Percentiles rank a stretch among this genome's conserved stretches.
Conservation (phyloP, 306 rosid species). For the Oxytropis ochrocephala region DNA sequence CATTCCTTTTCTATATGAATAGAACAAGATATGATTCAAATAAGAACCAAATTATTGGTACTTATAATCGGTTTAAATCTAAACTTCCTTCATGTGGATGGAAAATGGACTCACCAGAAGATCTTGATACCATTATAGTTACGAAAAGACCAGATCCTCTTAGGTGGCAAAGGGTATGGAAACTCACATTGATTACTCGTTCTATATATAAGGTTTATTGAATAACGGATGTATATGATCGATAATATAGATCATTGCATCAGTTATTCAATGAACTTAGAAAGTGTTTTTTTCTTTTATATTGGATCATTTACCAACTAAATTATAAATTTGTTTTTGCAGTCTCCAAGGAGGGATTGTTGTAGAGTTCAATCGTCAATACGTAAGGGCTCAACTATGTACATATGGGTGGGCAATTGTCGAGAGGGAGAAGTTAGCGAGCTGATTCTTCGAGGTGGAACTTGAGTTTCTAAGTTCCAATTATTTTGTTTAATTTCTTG, state of each 20-base stretch:
- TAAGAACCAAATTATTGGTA: slow-evolving; percentile 31
- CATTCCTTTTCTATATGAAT: slow-evolving; percentile 49
- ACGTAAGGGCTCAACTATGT: slow-evolving; percentile 42
- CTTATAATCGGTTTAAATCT: slow-evolving; percentile 27
- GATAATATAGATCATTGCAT: no score
- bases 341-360: slow-evolving; percentile 89
- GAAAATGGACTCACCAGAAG: slow-evolving; percentile 55
- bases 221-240: no score
- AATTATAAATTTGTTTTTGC: slow-evolving; percentile 28
- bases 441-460: neutral
- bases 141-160: slow-evolving; percentile 62
- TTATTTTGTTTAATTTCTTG: neutral
- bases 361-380: slow-evolving; percentile 57
- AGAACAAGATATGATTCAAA: slow-evolving; percentile 31
- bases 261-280: no score
- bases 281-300: no score
- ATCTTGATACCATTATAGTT: slow-evolving; percentile 39
- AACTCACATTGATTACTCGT: neutral
- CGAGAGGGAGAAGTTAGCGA: slow-evolving; percentile 46
- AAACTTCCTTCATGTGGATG: slow-evolving; percentile 44
- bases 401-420: slow-evolving; percentile 59
- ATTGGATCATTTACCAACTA: slow-evolving; percentile 13
- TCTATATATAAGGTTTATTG: no score
- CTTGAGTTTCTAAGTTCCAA: neutral
- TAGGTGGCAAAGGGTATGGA: slow-evolving; percentile 69